Base-by-base conservation (phyloP, 2,329 filamentous ascomycete genomes). In the Ophiostoma ulmi region DNA sequence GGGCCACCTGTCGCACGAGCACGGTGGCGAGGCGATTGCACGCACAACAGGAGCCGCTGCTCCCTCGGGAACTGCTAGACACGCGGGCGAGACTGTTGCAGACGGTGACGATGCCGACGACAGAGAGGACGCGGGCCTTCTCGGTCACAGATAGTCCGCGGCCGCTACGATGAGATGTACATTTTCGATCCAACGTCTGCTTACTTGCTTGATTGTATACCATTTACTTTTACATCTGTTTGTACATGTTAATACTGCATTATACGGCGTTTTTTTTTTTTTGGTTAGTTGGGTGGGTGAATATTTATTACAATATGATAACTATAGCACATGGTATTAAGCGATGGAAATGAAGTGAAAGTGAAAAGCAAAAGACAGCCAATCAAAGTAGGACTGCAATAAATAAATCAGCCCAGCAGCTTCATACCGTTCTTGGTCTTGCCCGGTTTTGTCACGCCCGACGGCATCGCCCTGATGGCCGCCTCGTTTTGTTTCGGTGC, bases 381-480 rank as follows among this genome's bases (percentile, higher is more conserved):
- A 55, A 55, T 10, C 4, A 7, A 55, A 26, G 20, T n/a, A 22
- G 39, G 14, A 44, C 10, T 41, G 39, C 10, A 41, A 38, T 22
- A 41, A 39, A 66, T n/a, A 63, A 11, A 67, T 82, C 78, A 90
- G 70, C 88, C 88, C 66, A 90, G 78, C 69, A 90, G 77, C 74
- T 84, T 86, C 73, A 90, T 77, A 0, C 88, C 88, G 48, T 87
- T 87, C 81, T 89, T 89, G n/a, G 86, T 90, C 82, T 89, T 90
- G 75, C 87, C 85, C 0, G 86, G 83, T 79, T 90, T 90, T 48
- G 83, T 83, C 36, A 90, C 81, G 20, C 87, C 88, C 22, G 80
- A 81, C 13, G 83, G 83, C 73, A 79, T 78, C 48, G 85, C 83
- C 0, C 86, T 86, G 8, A 87, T 76, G 67, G 80, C 80, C 8